Base-by-base conservation (phyloP, 768 basidiomycete species). In the Podaxis rugospora region DNA sequence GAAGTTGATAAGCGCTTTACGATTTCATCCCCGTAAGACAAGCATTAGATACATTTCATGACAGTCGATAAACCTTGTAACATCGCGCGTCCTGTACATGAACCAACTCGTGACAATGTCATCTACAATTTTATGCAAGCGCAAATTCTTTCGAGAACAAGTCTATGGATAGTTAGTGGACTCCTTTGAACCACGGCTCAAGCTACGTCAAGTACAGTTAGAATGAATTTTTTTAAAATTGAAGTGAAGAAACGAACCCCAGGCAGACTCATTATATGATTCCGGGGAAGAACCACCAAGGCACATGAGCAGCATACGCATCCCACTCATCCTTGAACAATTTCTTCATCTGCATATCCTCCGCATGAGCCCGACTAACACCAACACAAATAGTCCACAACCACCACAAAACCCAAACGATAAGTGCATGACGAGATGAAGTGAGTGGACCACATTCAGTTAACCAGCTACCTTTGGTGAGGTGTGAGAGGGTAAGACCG, bases 221-320 rank as follows among this genome's bases (percentile, higher is more conserved):
- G 39, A 21, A 47, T 10, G 14, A 47, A 47, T 1, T 6, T 21
- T 18, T 18, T 18, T 11, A n/a, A 21, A n/a, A 21, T 5, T 3
- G 46, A 47, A 47, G 16, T 18, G 27, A 16, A 32, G 7, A 32
- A 52, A 3, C 27, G 32, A 37, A 37, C 52, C 27, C 21, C 32
- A 50, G 14, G n/a, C 2, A 10, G 21, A 27, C 14, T 9, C 9
- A 32, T n/a, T 36, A 51, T 18, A 60, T 27, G 35, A 55, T 47
- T 14, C 82, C 78, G 13, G 82, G 83, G 51, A 81, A 65, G 62
- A 83, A 82, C 81, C 81, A 81, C 70, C 70, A 78, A 35, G 68
- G 76, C 18, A 80, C 81, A n/a, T 67, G 63, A 5, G 65, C 68
- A 16, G 79, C 81, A 63, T 82, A 83, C 14, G 65, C 66, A 2